A percentile compares a stretch with the other conserved stretches of the same genome.
Conservation (phyloP, 1,284 basidiomycete genomes). For the Mycosarcoma maydis region DNA sequence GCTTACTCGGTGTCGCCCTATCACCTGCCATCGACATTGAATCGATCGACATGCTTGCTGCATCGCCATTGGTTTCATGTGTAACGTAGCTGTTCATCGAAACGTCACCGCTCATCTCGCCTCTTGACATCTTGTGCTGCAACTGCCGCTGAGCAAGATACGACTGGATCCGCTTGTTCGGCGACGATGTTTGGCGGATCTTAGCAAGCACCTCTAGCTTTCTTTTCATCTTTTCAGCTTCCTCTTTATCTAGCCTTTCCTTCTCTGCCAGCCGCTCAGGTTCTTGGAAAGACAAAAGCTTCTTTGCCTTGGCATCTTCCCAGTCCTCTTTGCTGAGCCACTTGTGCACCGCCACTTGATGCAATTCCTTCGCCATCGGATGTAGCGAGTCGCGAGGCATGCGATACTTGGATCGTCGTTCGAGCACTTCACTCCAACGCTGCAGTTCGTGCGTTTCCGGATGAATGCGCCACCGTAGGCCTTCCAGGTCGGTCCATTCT, state of each 20-base stretch:
- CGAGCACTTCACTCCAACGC: conserved; percentile 46
- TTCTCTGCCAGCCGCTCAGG: conserved; percentile 37
- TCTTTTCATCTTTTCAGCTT: conserved; percentile 36
- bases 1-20: conserved; percentile 18
- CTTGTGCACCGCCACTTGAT: conserved; percentile 50
- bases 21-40: conserved; percentile 7
- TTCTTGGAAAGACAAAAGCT: conserved; percentile 56
- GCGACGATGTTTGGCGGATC: conserved; percentile 39
- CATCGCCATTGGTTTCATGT: conserved; percentile 16
- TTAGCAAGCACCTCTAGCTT: conserved; percentile 45
- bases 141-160: conserved; percentile 22
- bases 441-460: conserved; percentile 49
- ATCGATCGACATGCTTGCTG: conserved; percentile 29
- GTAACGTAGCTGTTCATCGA: conserved; percentile 21
- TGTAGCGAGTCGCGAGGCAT: conserved; percentile 61
- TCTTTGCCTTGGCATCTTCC: conserved; percentile 55
- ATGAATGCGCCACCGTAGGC: conserved; percentile 58
- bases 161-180: conserved; percentile 37
- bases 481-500: conserved; percentile 60
- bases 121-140: conserved; percentile 17
- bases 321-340: conserved; percentile 58
- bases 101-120: conserved; percentile 25
- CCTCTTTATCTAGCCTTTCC: conserved; percentile 32
- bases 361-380: conserved; percentile 53
- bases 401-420: conserved; percentile 57